phyloP scores from a whole-genome alignment of 208 protist genomes.

The Porcisia deanei region DNA sequence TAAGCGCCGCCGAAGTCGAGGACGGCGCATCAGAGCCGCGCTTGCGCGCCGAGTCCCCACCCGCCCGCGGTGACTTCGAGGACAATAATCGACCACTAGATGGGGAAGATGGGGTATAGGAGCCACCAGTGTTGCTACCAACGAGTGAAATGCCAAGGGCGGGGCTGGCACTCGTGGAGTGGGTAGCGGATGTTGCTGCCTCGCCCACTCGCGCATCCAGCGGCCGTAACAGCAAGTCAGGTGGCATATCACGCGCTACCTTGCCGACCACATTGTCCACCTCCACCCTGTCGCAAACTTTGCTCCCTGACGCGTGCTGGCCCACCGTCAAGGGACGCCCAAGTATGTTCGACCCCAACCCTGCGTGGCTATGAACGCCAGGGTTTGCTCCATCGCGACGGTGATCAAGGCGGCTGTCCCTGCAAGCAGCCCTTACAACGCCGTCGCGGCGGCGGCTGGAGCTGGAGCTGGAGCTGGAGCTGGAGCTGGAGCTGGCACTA shows the following conservation, averaged over 20 bases:
- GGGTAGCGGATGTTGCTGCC: neutral
- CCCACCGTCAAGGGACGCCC: neutral
- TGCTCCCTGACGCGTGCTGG: neutral
- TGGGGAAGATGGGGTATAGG: neutral
- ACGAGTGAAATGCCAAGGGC: neutral
- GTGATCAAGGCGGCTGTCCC: neutral
- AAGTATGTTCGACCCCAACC: neutral
- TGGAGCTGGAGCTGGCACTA: neutral
- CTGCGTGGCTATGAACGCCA: neutral
- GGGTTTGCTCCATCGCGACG: neutral
- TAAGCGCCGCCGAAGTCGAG: neutral
- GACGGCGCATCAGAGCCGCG: neutral
- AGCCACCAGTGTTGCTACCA: neutral
- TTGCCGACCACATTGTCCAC: neutral
- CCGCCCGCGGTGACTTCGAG: neutral
- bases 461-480: neutral
- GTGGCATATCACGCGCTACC: too few relatives aligned
- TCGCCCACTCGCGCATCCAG: neutral
- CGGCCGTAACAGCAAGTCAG: neutral
- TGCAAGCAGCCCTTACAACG: neutral
- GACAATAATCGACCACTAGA: neutral
- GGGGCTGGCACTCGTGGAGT: neutral
- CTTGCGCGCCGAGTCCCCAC: neutral
- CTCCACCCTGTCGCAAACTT: neutral
- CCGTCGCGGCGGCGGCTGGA: neutral